Conservation (phyloP, 2,329 filamentous ascomycete species). For the Fusarium albosuccineum region DNA sequence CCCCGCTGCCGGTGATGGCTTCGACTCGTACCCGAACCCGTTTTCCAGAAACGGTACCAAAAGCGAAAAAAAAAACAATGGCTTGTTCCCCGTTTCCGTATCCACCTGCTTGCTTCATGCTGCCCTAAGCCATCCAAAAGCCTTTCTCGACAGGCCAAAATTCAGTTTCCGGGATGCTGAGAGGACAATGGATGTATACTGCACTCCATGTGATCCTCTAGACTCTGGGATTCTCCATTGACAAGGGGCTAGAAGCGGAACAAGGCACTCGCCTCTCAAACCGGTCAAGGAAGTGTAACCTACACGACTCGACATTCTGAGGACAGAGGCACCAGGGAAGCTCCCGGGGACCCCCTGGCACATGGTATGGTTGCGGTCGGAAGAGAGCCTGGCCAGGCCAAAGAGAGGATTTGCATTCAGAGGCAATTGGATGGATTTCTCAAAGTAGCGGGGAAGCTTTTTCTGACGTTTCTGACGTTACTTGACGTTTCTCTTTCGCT, state of each 20-base stretch:
- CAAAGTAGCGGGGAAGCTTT: constrained; percentile 33
- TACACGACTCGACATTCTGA: not conserved
- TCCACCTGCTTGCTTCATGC: not conserved
- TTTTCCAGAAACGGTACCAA: constrained; percentile 5
- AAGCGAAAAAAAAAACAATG: not conserved
- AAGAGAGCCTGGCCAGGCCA: no score
- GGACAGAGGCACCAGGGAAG: not conserved
- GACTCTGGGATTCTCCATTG: no score
- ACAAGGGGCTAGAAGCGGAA: no score
- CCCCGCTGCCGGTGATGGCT: constrained; percentile 14
- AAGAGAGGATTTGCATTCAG: constrained; percentile 30
- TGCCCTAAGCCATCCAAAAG: no score
- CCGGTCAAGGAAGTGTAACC: no score
- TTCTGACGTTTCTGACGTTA: constrained; percentile 27
- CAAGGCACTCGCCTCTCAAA: no score
- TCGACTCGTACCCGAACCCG: constrained; percentile 29
- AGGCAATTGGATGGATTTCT: constrained; percentile 35
- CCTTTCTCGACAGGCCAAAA: no score
- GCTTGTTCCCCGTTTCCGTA: not conserved
- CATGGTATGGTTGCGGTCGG: not conserved
- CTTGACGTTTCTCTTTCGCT: constrained; percentile 20
- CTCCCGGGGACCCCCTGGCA: not conserved
- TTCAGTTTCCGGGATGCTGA: no score
- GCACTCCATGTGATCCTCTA: no score
- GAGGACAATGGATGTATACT: no score